Evolutionary conservation across 2,329 filamentous ascomycete species (phyloP).

Genomic region (Fusarium sublunatum): DNA sequence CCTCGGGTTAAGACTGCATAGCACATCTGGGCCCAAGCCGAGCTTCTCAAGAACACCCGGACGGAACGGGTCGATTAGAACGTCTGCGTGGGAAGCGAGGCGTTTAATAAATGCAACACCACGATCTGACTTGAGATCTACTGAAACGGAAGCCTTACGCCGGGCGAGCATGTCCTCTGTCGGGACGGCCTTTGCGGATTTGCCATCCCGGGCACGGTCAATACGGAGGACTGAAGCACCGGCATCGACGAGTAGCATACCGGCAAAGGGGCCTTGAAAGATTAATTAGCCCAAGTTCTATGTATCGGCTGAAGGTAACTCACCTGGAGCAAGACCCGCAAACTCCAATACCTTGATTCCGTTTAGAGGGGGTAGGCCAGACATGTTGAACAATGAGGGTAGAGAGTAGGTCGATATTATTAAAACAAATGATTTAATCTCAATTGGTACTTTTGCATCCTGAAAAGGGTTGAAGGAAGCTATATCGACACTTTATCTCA

Average conservation of each 20-base stretch:
- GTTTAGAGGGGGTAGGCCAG: conserved; percentile 53
- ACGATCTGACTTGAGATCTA: conserved; percentile 77
- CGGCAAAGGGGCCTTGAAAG: conserved; percentile 80
- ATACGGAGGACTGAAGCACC: conserved; percentile 89
- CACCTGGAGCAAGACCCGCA: conserved; percentile 72
- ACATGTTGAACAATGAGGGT: conserved; percentile 46
- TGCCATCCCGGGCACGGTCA: conserved; percentile 70
- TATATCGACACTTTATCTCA: background rate
- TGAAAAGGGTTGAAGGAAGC: too few species aligned
- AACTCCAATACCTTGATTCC: conserved; percentile 70
- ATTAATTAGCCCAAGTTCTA: background rate
- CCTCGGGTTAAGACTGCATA: conserved; percentile 75
- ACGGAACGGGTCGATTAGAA: conserved; percentile 93
- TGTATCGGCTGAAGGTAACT: conserved; percentile 7
- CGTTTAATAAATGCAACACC: conserved; percentile 75
- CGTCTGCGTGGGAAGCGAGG: conserved; percentile 77
- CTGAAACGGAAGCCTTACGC: conserved; percentile 81
- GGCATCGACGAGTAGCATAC: conserved; percentile 88
- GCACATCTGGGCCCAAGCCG: conserved; percentile 76
- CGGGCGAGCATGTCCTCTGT: conserved; percentile 80
- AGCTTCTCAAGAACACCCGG: conserved; percentile 90
- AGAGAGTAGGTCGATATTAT: background rate
- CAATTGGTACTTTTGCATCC: too few species aligned
- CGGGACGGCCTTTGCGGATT: conserved; percentile 54
- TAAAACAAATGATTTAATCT: background rate